phyloP scores from a whole-genome alignment of 306 rosid genomes.

The Oxytropis ochrocephala region DNA sequence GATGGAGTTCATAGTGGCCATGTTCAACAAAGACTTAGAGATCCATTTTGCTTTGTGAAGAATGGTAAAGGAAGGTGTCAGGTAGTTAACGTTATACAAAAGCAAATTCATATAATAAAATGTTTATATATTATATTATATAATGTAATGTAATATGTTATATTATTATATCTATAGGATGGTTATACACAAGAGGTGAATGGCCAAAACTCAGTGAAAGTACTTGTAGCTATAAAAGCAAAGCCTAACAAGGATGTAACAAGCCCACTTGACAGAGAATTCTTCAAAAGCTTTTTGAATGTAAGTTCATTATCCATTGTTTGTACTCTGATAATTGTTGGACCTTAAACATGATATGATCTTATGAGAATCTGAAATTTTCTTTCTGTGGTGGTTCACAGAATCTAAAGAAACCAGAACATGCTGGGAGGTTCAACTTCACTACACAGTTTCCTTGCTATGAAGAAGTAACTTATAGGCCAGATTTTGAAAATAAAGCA shows the following conservation, averaged over 20 bases:
- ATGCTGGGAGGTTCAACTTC: conserved; percentile 70
- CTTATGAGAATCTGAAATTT: neutral
- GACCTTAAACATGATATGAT: neutral
- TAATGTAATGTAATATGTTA: neutral
- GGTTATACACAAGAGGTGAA: conserved; percentile 67
- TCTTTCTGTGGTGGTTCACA: neutral
- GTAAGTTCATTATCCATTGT: conserved; percentile 30
- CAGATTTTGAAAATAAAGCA: conserved; percentile 40
- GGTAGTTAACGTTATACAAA: conserved; percentile 34
- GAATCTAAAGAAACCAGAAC: conserved; percentile 28
- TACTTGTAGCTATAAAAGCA: conserved; percentile 86
- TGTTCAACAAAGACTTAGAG: conserved; percentile 64
- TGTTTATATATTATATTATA: neutral
- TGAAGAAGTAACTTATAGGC: conserved; percentile 49
- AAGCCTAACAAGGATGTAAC: conserved; percentile 45
- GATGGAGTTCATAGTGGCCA: conserved; percentile 89
- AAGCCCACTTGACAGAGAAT: conserved; percentile 65
- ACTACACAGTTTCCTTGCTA: conserved; percentile 67
- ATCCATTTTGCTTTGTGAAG: conserved; percentile 64
- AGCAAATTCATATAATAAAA: neutral
- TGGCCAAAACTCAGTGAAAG: conserved; percentile 56
- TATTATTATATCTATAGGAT: conserved; percentile 44
- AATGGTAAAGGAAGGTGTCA: conserved; percentile 73
- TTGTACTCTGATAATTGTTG: neutral
- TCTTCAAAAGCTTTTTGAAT: conserved; percentile 57